A percentile compares a stretch with the other conserved stretches of the same genome.
Evolutionary conservation across 805 yeast species (phyloP).

Genomic region (Monosporozyma solicola): DNA sequence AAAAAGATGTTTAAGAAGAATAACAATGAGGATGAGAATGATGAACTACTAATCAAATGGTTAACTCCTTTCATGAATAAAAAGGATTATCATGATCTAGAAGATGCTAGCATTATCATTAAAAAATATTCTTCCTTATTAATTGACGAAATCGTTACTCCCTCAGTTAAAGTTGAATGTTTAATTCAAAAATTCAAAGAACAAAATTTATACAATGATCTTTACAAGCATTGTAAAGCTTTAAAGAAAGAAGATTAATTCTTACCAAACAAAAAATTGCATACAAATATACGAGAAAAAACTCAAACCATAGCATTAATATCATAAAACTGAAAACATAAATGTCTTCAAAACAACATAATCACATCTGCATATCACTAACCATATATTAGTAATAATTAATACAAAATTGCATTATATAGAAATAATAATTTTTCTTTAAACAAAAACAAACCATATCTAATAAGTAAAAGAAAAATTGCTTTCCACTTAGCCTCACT

Average conservation of each 20-base stretch:
- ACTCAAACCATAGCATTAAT: not conserved
- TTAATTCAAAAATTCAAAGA: slow-evolving; percentile 17
- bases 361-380: not conserved
- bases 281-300: not conserved
- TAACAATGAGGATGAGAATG: slow-evolving; percentile 22
- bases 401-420: not conserved
- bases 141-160: slow-evolving; percentile 24
- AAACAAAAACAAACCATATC: not conserved
- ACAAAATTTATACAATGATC: slow-evolving; percentile 12
- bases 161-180: slow-evolving; percentile 25
- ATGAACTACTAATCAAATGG: slow-evolving; percentile 6
- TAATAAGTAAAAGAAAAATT: not conserved
- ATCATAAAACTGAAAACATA: not conserved
- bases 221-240: slow-evolving; percentile 13
- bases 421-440: not conserved
- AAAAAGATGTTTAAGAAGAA: slow-evolving; percentile 40
- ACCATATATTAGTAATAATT: not conserved
- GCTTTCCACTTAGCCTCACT: not conserved
- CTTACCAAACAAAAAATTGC: not conserved
- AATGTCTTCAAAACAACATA: not conserved
- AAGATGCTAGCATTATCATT: slow-evolving; percentile 12
- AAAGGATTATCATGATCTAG: slow-evolving; percentile 16
- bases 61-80: not conserved
- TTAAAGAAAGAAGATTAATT: not conserved
- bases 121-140: slow-evolving; percentile 14